phyloP scores from a whole-genome alignment of 164 flowering plant species.

The Aristolochia contorta region DNA sequence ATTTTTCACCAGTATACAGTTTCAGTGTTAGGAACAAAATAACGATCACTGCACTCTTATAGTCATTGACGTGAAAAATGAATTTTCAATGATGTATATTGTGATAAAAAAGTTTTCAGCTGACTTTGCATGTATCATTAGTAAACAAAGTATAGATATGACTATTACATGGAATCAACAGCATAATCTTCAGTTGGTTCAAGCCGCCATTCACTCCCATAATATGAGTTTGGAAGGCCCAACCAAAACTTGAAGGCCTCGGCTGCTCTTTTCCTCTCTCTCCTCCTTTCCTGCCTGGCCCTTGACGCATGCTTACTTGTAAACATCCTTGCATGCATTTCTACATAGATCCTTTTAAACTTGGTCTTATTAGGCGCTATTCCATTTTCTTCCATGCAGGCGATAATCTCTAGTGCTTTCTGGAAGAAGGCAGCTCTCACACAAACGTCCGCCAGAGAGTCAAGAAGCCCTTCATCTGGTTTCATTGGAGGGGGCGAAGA shows the following conservation, averaged over 20 bases:
- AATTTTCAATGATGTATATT: too few species aligned
- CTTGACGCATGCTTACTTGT: constrained; percentile 97
- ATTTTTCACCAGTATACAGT: too few species aligned
- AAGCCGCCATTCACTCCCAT: constrained; percentile 85
- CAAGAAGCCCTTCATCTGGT: constrained; percentile 85
- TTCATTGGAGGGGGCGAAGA: constrained; percentile 39
- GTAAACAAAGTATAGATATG: too few species aligned
- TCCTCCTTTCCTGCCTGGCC: constrained; percentile 79
- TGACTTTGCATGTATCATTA: too few species aligned
- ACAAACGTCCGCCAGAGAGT: constrained; percentile 80
- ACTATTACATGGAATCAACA: constrained; percentile 1
- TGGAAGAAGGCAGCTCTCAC: constrained; percentile 89
- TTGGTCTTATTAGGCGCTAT: constrained; percentile 86
- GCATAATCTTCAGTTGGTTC: constrained; percentile 30
- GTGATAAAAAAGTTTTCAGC: too few species aligned
- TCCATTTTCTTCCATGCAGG: constrained; percentile 92
- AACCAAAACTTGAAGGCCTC: constrained; percentile 99
- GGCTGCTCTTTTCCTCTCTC: constrained; percentile 80
- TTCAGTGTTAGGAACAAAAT: too few species aligned
- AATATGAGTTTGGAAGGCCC: constrained; percentile 87
- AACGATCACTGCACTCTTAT: too few species aligned
- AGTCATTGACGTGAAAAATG: too few species aligned
- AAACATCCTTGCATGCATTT: constrained; percentile 98
- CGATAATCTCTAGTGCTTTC: constrained; percentile 90
- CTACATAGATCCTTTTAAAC: constrained; percentile 74